phyloP scores from a whole-genome alignment of 2,329 filamentous ascomycete species.

The Waltergamsia citrina region DNA sequence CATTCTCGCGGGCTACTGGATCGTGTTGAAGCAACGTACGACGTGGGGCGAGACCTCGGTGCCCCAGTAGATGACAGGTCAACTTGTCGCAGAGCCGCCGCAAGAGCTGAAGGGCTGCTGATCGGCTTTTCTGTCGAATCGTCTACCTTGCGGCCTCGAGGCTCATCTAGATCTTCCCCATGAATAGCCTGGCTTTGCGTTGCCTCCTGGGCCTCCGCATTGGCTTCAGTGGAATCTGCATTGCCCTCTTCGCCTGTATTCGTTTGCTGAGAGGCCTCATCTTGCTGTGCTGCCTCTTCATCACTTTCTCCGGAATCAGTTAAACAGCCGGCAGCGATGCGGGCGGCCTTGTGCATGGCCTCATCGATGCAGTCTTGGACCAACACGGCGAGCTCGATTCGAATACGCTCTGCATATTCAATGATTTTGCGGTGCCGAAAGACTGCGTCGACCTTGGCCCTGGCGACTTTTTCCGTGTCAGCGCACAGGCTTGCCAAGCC shows the following conservation, averaged over 20 bases:
- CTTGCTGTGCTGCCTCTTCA: constrained; percentile 29
- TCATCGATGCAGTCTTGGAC: constrained; percentile 95
- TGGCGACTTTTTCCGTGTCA: constrained; percentile 78
- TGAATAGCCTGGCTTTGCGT: constrained; percentile 17
- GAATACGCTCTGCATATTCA: constrained; percentile 92
- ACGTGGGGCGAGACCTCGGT: constrained; percentile 36
- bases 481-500: constrained; percentile 79
- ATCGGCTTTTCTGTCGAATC: constrained; percentile 30
- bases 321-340: constrained; percentile 75
- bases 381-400: constrained; percentile 83
- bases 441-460: constrained; percentile 85
- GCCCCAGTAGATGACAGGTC: constrained; percentile 18
- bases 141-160: constrained; percentile 25
- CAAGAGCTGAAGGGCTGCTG: constrained; percentile 40
- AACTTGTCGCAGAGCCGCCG: constrained; percentile 39
- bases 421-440: constrained; percentile 86
- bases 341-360: constrained; percentile 80
- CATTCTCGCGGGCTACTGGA: constrained; percentile 88
- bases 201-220: background rate
- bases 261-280: constrained; percentile 13
- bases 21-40: constrained; percentile 59
- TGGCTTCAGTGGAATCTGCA: background rate
- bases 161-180: constrained; percentile 13
- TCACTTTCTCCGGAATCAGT: constrained; percentile 65
- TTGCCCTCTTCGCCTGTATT: constrained; percentile 11